phyloP scores from a whole-genome alignment of 2,329 filamentous ascomycete species.

The Aspergillus novofumigatus region DNA sequence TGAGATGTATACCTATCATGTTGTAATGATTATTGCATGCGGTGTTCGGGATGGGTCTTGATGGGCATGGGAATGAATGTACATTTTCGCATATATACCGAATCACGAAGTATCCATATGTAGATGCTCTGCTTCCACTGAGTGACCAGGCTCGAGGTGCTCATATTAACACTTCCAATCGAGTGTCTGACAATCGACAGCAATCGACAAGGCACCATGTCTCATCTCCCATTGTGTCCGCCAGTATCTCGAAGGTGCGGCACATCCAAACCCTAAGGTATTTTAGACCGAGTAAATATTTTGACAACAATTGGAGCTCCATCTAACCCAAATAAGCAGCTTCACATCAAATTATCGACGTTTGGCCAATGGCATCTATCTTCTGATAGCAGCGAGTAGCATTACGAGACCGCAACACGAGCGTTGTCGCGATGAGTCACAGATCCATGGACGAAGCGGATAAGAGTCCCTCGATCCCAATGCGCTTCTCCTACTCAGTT shows the following conservation, averaged over 20 bases:
- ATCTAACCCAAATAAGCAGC: neutral
- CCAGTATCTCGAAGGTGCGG: neutral
- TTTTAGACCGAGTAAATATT: neutral
- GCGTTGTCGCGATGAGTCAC: neutral
- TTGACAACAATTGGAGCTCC: neutral
- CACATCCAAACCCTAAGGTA: too few species aligned
- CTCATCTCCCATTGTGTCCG: neutral
- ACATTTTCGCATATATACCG: neutral
- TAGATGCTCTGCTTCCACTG: neutral
- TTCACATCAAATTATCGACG: neutral
- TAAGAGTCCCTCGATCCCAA: neutral
- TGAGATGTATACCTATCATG: conserved; percentile 14
- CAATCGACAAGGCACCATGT: neutral
- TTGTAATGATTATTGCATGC: conserved; percentile 24
- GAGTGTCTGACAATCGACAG: neutral
- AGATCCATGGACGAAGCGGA: neutral
- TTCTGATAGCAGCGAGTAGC: neutral
- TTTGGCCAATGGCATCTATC: neutral
- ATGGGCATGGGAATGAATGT: neutral
- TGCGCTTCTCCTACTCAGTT: neutral
- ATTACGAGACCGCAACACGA: neutral
- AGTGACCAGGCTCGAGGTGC: neutral
- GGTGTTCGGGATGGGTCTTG: conserved; percentile 16
- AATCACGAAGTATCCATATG: neutral
- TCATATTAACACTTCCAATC: neutral